These are phyloP conservation scores for Durusdinium trenchii DNA, from an alignment of 73 alveolate species.

Conservation along the genomic window DNA sequence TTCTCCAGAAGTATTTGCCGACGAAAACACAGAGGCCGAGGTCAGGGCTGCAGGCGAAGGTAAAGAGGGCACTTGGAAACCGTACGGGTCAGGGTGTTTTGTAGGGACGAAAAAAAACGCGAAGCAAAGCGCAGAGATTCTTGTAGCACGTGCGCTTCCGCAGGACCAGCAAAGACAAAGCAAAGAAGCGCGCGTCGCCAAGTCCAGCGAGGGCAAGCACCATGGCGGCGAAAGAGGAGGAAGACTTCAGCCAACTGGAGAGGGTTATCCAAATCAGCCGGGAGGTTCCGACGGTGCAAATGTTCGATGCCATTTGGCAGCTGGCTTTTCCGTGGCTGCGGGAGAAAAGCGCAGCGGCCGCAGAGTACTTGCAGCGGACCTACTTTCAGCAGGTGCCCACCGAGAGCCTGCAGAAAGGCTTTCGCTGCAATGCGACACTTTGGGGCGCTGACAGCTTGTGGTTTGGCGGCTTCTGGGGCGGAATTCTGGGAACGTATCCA, in stretches of 20 bases:
- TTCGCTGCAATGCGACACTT: not conserved
- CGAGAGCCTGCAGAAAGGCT: not conserved
- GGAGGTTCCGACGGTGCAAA: not conserved
- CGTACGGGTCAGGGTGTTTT: too few species aligned
- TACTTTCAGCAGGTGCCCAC: not conserved
- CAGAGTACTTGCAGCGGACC: not conserved
- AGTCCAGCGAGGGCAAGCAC: not conserved
- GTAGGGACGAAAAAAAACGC: not conserved
- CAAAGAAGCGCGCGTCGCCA: too few species aligned
- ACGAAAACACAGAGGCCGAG: too few species aligned
- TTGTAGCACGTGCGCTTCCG: not conserved
- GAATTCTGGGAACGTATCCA: not conserved
- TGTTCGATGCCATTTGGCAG: not conserved
- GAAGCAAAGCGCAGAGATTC: too few species aligned
- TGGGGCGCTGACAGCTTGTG: not conserved
- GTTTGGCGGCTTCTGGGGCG: slow-evolving; percentile 8
- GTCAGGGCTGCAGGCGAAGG: too few species aligned
- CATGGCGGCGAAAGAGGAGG: not conserved
- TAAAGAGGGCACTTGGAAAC: too few species aligned
- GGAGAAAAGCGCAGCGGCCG: not conserved
- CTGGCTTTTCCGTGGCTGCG: not conserved
- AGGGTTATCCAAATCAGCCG: not conserved
- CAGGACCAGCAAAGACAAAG: not conserved
- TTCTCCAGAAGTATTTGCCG: not conserved
- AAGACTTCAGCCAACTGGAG: not conserved